Evolutionary conservation across 2,329 filamentous ascomycete genomes (phyloP), one percentile per base, ranked within the genome.

Genomic region (Rutstroemia sp.): DNA sequence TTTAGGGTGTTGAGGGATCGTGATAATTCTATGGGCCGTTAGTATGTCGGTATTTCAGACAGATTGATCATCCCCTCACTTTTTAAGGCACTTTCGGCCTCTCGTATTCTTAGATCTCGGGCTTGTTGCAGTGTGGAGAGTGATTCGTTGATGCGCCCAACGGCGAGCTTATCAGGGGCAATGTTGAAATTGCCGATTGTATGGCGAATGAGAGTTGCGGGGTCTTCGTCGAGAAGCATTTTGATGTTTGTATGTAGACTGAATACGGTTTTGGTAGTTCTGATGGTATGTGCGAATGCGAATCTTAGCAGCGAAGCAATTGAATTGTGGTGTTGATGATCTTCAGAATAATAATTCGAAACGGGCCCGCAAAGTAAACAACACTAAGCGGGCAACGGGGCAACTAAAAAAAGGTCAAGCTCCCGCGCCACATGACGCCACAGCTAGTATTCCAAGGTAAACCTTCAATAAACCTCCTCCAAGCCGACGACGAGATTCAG

Each of bases 141-240:
- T 1, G 90, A 92, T 71, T 92, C 89, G 71, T 84, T 83, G 70
- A 97, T 87, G 69, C 94, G 90, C 19, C 86, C 78, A 19, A 97
- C 82, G 60, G 89, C 88, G 63, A 84, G 78, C 69, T 91, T 94
- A 78, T 99, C 94, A 10, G 90, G 90, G 19, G 82, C 79, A 67
- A 92, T 95, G 76, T 95, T 94, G 83, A 99, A 99, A 79, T 96
- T 96, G 66, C 85, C 81, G 67, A 95, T 87, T 44, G 92, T 96
- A 75, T 95, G 88, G 70, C 86, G 81, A 75, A 99, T 95, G 69
- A 96, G 87, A 46, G 86, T 87, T 46, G 88, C 88, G 63, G 92
- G 92, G 71, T 94, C 89, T 76, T 96, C 92, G 74, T 95, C 90
- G 74, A 97, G 89, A 71, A 96, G 80, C 88, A 97, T 96, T 62